These are phyloP conservation scores for Coemansia reversa DNA, from an alignment of 192 early-diverging fungal genomes.

Conservation along the genomic window DNA sequence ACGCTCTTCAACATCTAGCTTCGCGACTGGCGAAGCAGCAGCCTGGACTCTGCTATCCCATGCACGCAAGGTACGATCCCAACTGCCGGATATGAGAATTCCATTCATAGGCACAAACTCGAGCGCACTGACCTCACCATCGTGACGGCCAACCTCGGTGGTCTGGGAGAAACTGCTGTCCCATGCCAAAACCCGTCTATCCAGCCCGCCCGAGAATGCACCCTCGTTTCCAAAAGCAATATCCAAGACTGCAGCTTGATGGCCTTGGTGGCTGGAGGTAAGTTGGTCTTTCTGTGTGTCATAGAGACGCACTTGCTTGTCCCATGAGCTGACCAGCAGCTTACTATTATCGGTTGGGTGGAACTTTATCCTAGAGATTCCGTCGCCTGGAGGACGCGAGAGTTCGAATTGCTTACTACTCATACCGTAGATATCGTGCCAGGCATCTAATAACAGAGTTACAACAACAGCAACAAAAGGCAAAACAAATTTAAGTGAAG, in stretches of 20 bases:
- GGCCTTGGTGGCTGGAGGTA: slow-evolving; percentile 56
- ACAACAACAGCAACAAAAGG: not conserved
- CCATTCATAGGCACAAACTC: slow-evolving; percentile 58
- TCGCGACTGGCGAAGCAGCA: slow-evolving; percentile 15
- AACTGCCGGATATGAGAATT: slow-evolving; percentile 80
- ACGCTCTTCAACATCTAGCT: slow-evolving; percentile 58
- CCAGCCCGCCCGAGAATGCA: slow-evolving; percentile 77
- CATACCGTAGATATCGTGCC: not conserved
- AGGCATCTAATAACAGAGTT: not conserved
- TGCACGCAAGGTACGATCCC: slow-evolving; percentile 83
- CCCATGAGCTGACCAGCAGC: slow-evolving; percentile 88
- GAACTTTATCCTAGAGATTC: slow-evolving; percentile 76
- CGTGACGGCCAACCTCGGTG: slow-evolving; percentile 72
- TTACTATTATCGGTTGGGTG: slow-evolving; percentile 61
- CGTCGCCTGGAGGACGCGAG: slow-evolving; percentile 78
- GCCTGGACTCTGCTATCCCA: slow-evolving; percentile 54
- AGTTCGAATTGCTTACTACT: slow-evolving; percentile 69
- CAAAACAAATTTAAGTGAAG: not conserved
- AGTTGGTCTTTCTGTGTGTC: slow-evolving; percentile 67
- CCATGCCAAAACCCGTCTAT: slow-evolving; percentile 65
- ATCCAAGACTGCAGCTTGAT: slow-evolving; percentile 75
- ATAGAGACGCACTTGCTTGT: slow-evolving; percentile 83
- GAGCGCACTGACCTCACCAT: slow-evolving; percentile 72
- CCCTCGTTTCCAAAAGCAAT: slow-evolving; percentile 65
- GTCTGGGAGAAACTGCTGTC: slow-evolving; percentile 62